Percentiles rank a stretch among this genome's conserved stretches.
phyloP scores from a whole-genome alignment of 345 rosid genomes.

The Gossypium mustelinum region DNA sequence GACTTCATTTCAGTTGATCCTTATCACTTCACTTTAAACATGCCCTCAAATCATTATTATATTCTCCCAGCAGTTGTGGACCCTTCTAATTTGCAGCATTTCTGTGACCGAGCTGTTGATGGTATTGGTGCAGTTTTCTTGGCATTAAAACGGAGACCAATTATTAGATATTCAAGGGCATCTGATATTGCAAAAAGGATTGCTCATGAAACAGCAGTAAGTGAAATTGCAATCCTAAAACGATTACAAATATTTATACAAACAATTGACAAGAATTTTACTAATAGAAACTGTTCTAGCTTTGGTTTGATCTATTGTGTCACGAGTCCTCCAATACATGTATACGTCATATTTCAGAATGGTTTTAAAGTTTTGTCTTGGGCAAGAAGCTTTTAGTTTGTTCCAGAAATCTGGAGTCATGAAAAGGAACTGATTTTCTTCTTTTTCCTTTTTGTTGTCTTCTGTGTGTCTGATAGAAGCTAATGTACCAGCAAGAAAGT shows the following conservation, averaged over 20 bases:
- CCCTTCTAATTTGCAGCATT: constrained; percentile 86
- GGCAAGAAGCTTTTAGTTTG: constrained; percentile 7
- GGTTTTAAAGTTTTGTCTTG: not conserved
- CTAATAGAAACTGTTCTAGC: not conserved
- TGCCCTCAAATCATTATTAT: constrained; percentile 72
- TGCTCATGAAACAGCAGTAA: constrained; percentile 92
- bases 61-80: constrained; percentile 98
- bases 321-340: not conserved
- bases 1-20: constrained; percentile 90
- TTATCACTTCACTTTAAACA: constrained; percentile 78
- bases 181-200: constrained; percentile 95
- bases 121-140: constrained; percentile 79
- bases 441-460: not conserved
- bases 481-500: constrained; percentile 98
- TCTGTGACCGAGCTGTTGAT: constrained; percentile 79
- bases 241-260: not conserved
- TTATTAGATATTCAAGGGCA: constrained; percentile 87
- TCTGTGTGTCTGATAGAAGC: constrained; percentile 48
- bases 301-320: not conserved
- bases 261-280: not conserved
- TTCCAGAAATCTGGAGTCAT: not conserved
- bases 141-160: constrained; percentile 88
- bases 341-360: not conserved
- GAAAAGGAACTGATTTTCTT: constrained; percentile 11
- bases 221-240: constrained; percentile 22